Evolutionary conservation across 2,329 filamentous ascomycete species (phyloP).

Genomic region (Cladosporium sp.): DNA sequence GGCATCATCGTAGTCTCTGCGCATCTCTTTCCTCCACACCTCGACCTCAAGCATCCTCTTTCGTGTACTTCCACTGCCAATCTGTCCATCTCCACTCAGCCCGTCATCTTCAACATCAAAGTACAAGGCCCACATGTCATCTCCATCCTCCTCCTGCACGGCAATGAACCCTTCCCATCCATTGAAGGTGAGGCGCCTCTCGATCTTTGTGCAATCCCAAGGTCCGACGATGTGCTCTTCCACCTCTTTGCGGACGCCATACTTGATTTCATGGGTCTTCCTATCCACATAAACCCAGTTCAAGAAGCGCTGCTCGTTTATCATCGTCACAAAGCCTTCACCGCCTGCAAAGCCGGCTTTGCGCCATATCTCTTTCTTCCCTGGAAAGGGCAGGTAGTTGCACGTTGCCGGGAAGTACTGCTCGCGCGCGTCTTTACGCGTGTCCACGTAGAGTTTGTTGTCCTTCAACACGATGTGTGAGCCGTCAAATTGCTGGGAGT

Average conservation of each 20-base stretch:
- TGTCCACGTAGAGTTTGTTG: slow-evolving; percentile 26
- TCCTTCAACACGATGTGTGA: slow-evolving; percentile 33
- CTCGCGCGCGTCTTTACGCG: slow-evolving; percentile 17
- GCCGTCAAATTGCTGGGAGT: slow-evolving; percentile 32
- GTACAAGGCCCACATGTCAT: slow-evolving; percentile 27
- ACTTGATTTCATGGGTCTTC: slow-evolving; percentile 26
- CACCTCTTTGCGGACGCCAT: slow-evolving; percentile 26
- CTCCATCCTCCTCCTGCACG: slow-evolving; percentile 24
- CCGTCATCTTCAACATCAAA: slow-evolving; percentile 26
- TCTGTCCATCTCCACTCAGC: slow-evolving; percentile 23
- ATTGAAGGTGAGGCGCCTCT: slow-evolving; percentile 25
- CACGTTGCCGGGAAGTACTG: slow-evolving; percentile 22
- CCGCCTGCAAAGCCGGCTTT: slow-evolving; percentile 26
- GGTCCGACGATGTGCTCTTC: slow-evolving; percentile 23
- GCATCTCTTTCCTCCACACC: slow-evolving; percentile 34
- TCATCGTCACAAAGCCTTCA: slow-evolving; percentile 30
- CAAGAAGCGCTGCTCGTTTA: slow-evolving; percentile 23
- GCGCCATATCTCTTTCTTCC: slow-evolving; percentile 25
- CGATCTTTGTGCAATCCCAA: slow-evolving; percentile 27
- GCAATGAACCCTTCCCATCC: slow-evolving; percentile 29
- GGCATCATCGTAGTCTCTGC: slow-evolving; percentile 27
- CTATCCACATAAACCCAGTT: slow-evolving; percentile 27
- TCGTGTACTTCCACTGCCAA: slow-evolving; percentile 25
- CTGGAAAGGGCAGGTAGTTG: slow-evolving; percentile 25
- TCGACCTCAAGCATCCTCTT: slow-evolving; percentile 36